These are phyloP conservation scores for Russula sp. DNA, from an alignment of 768 basidiomycete species.

Conservation along the genomic window DNA sequence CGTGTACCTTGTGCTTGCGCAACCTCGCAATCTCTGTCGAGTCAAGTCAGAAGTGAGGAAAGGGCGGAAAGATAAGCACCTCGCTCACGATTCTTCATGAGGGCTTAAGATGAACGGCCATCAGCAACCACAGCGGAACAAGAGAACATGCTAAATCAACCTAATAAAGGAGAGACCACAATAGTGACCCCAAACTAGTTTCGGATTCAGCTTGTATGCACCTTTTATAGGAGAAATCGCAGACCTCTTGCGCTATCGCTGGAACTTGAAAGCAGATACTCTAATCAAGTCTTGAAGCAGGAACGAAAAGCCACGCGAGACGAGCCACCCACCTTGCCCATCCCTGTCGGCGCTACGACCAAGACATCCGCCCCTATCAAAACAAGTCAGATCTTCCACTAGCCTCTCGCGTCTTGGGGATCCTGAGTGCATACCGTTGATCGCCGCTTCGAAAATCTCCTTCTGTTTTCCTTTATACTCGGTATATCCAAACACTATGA, in stretches of 20 bases:
- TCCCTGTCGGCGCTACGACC: conserved; percentile 79
- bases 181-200: conserved; percentile 55
- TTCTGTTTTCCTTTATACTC: conserved; percentile 73
- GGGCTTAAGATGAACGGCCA: conserved; percentile 35
- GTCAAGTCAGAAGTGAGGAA: neutral
- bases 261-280: conserved; percentile 84
- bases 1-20: conserved; percentile 45
- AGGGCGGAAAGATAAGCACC: neutral
- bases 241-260: conserved; percentile 56
- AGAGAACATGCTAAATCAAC: conserved; percentile 32
- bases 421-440: conserved; percentile 38
- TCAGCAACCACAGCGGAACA: neutral
- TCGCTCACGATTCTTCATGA: conserved; percentile 73
- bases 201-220: neutral
- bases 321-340: conserved; percentile 61
- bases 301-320: neutral
- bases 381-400: neutral
- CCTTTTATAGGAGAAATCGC: neutral
- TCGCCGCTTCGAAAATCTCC: conserved; percentile 65
- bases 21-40: conserved; percentile 56
- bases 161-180: conserved; percentile 69
- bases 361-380: conserved; percentile 61
- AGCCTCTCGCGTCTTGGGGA: neutral
- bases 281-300: conserved; percentile 30
- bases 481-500: conserved; percentile 58